phyloP scores from a whole-genome alignment of 495 filamentous ascomycete genomes.

The Gamarada debralockiae region DNA sequence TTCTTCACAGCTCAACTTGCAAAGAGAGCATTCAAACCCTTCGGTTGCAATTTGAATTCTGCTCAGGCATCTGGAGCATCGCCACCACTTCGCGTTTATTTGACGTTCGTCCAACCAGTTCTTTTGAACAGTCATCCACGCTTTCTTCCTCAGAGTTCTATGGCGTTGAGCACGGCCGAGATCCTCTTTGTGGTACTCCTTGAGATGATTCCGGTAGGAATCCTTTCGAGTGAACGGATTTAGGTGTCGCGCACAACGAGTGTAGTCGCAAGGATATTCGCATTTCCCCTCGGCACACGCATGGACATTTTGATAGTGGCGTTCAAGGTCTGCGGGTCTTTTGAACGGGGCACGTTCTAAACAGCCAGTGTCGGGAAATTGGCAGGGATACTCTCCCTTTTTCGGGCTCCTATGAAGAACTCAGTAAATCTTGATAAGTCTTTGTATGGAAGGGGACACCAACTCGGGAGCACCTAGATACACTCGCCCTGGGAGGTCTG shows the following conservation, averaged over 20 bases:
- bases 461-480: constrained; percentile 11
- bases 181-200: constrained; percentile 43
- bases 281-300: no score
- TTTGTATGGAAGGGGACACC: background rate
- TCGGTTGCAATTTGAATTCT: constrained; percentile 31
- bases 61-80: constrained; percentile 40
- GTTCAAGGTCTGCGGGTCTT: constrained; percentile 39
- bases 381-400: background rate
- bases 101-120: constrained; percentile 27
- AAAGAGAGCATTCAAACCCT: no score
- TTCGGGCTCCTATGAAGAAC: background rate
- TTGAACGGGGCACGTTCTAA: constrained; percentile 28
- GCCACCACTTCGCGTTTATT: constrained; percentile 41
- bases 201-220: constrained; percentile 36
- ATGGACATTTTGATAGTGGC: constrained; percentile 24
- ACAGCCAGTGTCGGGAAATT: background rate
- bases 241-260: background rate
- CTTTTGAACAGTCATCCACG: constrained; percentile 7
- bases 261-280: constrained; percentile 3
- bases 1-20: no score
- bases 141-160: constrained; percentile 19
- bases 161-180: constrained; percentile 3
- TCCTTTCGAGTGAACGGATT: constrained; percentile 5
- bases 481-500: constrained; percentile 6
- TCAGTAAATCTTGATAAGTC: background rate